phyloP scores from a whole-genome alignment of 768 basidiomycete genomes.

The Podaxis rugospora region DNA sequence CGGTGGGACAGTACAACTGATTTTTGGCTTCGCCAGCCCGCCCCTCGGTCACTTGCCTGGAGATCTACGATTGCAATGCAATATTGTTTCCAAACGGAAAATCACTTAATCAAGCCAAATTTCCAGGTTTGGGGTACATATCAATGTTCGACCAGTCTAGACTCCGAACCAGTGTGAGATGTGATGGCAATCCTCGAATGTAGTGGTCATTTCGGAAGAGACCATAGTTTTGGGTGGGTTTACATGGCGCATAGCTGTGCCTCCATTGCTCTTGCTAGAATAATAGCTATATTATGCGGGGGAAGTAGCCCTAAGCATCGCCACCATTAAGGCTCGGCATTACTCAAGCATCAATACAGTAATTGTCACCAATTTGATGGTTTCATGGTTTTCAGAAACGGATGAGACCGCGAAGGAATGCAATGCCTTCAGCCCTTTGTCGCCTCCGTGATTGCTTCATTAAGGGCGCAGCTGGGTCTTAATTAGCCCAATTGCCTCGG shows the following conservation, averaged over 20 bases:
- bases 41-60: conserved; percentile 8
- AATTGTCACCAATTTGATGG: neutral
- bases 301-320: neutral
- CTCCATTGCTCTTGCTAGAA: neutral
- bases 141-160: neutral
- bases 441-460: conserved; percentile 1
- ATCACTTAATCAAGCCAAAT: conserved; percentile 1
- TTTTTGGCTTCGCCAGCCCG: conserved; percentile 7
- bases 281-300: neutral
- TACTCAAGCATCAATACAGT: neutral
- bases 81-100: conserved; percentile 1
- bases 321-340: neutral
- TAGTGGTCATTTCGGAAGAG: neutral
- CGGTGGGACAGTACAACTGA: conserved; percentile 4
- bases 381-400: neutral
- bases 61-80: conserved; percentile 12
- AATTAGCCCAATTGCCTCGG: conserved; percentile 1
- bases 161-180: neutral
- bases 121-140: neutral
- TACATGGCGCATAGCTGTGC: neutral
- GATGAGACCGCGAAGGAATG: neutral
- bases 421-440: neutral
- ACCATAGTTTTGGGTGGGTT: neutral
- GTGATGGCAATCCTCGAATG: neutral
- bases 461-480: neutral